phyloP scores from a whole-genome alignment of 148 eudicot genomes.

The Spergularia marina region DNA sequence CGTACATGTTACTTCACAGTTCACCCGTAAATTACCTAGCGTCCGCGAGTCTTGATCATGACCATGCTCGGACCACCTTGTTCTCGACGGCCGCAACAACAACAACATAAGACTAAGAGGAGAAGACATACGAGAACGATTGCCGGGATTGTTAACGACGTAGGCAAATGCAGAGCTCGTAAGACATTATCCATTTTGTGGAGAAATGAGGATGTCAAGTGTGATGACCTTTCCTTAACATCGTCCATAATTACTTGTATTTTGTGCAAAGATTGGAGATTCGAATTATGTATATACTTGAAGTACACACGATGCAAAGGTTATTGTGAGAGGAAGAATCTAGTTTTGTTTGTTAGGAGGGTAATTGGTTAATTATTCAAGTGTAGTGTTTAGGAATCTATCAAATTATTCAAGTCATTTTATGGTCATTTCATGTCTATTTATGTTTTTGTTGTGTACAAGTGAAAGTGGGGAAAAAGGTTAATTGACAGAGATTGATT shows the following conservation, averaged over 20 bases:
- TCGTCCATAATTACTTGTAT: background rate
- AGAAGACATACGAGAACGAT: slow-evolving; percentile 7
- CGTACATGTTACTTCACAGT: too few relatives aligned
- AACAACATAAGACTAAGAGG: slow-evolving; percentile 10
- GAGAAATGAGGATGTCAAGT: background rate
- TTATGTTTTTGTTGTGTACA: background rate
- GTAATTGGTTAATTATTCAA: background rate
- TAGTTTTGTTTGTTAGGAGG: background rate
- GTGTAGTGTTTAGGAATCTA: too few relatives aligned
- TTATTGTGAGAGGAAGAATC: background rate
- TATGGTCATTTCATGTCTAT: background rate
- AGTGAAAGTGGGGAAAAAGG: background rate
- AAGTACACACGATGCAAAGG: background rate
- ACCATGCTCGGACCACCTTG: slow-evolving; percentile 17
- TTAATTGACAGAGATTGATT: background rate
- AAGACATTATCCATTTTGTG: slow-evolving; percentile 1
- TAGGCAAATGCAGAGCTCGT: slow-evolving; percentile 12
- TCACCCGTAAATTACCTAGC: background rate
- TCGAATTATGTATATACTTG: background rate
- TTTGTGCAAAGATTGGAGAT: background rate
- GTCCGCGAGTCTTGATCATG: slow-evolving; percentile 18
- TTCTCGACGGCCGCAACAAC: slow-evolving; percentile 1
- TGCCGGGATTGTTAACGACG: background rate
- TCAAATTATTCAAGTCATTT: background rate
- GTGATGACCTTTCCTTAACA: slow-evolving; percentile 13